phyloP scores from a whole-genome alignment of 2,329 filamentous ascomycete genomes.

The Tolypocladium pustulatum region DNA sequence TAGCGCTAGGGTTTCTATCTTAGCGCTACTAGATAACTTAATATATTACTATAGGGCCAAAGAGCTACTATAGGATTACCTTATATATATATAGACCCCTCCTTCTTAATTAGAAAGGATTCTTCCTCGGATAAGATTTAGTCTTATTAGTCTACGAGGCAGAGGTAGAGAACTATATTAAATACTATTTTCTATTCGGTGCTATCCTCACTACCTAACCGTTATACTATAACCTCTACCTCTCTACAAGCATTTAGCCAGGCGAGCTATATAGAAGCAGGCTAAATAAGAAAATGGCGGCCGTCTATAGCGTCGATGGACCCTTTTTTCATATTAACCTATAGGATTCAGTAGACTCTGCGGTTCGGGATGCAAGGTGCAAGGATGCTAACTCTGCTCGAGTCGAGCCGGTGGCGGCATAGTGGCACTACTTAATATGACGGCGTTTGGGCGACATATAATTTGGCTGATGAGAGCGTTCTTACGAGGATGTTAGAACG shows the following conservation, averaged over 20 bases:
- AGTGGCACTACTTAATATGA: background rate
- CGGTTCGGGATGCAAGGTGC: constrained; percentile 14
- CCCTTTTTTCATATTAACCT: constrained; percentile 39
- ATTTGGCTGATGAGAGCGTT: background rate
- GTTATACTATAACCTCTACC: no score
- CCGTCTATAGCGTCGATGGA: constrained; percentile 29
- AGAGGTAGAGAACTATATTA: no score
- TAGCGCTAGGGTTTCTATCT: no score
- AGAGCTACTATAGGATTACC: no score
- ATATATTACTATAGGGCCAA: no score
- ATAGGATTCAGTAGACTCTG: constrained; percentile 27
- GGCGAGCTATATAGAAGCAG: background rate
- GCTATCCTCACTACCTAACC: no score
- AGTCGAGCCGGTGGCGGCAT: background rate
- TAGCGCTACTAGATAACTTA: no score
- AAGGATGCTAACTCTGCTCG: constrained; percentile 8
- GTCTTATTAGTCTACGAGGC: no score
- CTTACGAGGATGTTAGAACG: background rate
- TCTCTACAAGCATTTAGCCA: background rate
- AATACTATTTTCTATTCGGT: no score
- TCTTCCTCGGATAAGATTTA: no score
- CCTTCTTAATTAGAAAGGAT: no score
- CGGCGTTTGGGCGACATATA: background rate
- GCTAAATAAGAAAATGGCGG: constrained; percentile 6
- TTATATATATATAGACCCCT: no score